phyloP scores from a whole-genome alignment of 202 grass and related monocot species.

The Panicum virgatum region DNA sequence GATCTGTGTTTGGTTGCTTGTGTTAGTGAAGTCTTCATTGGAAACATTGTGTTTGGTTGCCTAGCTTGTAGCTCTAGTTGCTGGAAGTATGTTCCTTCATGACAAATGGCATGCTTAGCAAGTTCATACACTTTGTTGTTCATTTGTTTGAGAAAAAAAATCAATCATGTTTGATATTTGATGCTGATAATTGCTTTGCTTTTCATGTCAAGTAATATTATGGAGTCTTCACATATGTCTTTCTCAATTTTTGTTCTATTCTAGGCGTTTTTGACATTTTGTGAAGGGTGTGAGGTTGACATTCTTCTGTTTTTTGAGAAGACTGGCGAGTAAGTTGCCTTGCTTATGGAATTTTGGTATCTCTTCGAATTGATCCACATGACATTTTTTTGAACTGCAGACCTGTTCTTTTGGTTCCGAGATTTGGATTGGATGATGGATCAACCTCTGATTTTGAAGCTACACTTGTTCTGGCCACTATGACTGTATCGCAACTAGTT shows the following conservation, averaged over 20 bases:
- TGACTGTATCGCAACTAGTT: constrained; percentile 75
- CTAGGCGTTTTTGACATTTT: constrained; percentile 89
- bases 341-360: constrained; percentile 24
- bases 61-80: background rate
- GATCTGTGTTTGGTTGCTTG: no score
- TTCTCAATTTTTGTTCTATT: constrained; percentile 9
- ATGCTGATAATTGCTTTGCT: background rate
- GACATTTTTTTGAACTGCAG: constrained; percentile 49
- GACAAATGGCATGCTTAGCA: background rate
- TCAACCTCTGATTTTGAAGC: constrained; percentile 79
- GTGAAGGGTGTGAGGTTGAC: constrained; percentile 91
- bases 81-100: background rate
- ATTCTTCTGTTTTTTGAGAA: constrained; percentile 89
- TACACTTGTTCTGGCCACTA: constrained; percentile 82
- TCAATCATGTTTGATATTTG: constrained; percentile 5
- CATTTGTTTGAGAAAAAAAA: background rate
- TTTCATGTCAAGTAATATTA: background rate
- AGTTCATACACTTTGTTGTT: background rate
- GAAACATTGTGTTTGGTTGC: no score
- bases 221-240: background rate
- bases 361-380: background rate
- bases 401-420: constrained; percentile 75
- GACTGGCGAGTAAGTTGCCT: constrained; percentile 71
- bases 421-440: constrained; percentile 74
- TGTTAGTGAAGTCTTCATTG: no score